Conservation (phyloP, 176 grass and related monocot species). For the Thalia dealbata region DNA sequence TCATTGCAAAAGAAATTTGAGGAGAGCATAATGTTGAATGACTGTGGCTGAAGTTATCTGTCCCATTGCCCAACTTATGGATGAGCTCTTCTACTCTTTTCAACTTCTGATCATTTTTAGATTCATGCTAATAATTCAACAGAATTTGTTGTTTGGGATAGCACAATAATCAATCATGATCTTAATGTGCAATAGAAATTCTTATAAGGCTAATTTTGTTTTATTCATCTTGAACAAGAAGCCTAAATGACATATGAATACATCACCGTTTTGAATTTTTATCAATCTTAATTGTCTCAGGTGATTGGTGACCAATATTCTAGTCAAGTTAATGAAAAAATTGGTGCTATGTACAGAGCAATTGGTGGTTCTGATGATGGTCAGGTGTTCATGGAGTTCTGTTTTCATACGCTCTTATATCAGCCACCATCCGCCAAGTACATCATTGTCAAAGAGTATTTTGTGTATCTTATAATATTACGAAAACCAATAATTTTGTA, state of each 20-base stretch:
- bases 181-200: too few relatives aligned
- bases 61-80: too few relatives aligned
- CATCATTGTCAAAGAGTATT: slow-evolving; percentile 18
- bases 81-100: too few relatives aligned
- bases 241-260: neutral
- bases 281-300: slow-evolving; percentile 34
- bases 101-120: too few relatives aligned
- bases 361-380: slow-evolving; percentile 52
- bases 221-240: too few relatives aligned
- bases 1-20: too few relatives aligned
- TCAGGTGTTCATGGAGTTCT: slow-evolving; percentile 65
- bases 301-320: slow-evolving; percentile 67
- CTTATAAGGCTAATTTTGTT: too few relatives aligned
- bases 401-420: slow-evolving; percentile 77
- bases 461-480: slow-evolving; percentile 1
- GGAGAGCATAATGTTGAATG: too few relatives aligned
- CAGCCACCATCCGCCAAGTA: slow-evolving; percentile 64
- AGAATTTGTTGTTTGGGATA: too few relatives aligned
- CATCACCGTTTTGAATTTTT: slow-evolving; percentile 2
- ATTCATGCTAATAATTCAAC: too few relatives aligned
- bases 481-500: slow-evolving; percentile 4
- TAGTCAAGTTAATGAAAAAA: slow-evolving; percentile 44
- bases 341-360: slow-evolving; percentile 55
- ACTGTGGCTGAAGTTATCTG: too few relatives aligned
- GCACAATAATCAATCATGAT: too few relatives aligned